These are phyloP conservation scores for Westerdykella aurantiaca DNA, from an alignment of 2,329 filamentous ascomycete genomes.

Conservation along the genomic window DNA sequence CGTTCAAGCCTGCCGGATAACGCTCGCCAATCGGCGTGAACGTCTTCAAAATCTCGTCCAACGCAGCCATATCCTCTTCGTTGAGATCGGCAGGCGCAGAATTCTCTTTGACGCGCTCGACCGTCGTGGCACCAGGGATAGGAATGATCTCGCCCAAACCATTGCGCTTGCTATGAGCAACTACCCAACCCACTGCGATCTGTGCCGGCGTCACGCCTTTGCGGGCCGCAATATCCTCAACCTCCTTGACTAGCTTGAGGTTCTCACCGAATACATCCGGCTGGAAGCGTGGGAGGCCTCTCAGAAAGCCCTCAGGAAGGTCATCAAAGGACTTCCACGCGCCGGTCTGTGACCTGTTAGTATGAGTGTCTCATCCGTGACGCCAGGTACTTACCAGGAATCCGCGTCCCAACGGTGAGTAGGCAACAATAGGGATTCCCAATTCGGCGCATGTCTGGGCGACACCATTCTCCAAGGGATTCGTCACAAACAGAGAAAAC, in stretches of 20 bases:
- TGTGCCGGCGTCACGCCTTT: constrained; percentile 58
- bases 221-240: constrained; percentile 54
- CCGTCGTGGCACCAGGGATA: constrained; percentile 59
- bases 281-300: constrained; percentile 54
- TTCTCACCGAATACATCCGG: constrained; percentile 61
- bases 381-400: constrained; percentile 51
- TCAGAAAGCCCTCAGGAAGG: constrained; percentile 52
- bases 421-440: constrained; percentile 62
- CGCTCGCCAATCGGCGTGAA: constrained; percentile 40
- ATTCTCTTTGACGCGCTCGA: constrained; percentile 57
- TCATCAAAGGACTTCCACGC: constrained; percentile 49
- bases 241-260: constrained; percentile 54
- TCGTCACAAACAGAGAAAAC: constrained; percentile 52
- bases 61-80: constrained; percentile 46
- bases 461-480: constrained; percentile 54
- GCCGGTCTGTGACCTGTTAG: constrained; percentile 32
- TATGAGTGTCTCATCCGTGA: constrained; percentile 36
- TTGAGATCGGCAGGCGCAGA: constrained; percentile 49
- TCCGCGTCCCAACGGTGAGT: constrained; percentile 63
- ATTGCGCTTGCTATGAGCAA: constrained; percentile 45
- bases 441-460: constrained; percentile 54
- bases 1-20: constrained; percentile 24
- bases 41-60: constrained; percentile 48
- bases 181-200: constrained; percentile 61
- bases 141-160: constrained; percentile 57